Evolutionary conservation across 2,329 filamentous ascomycete species (phyloP).

Genomic region (Exophiala aquamarina): DNA sequence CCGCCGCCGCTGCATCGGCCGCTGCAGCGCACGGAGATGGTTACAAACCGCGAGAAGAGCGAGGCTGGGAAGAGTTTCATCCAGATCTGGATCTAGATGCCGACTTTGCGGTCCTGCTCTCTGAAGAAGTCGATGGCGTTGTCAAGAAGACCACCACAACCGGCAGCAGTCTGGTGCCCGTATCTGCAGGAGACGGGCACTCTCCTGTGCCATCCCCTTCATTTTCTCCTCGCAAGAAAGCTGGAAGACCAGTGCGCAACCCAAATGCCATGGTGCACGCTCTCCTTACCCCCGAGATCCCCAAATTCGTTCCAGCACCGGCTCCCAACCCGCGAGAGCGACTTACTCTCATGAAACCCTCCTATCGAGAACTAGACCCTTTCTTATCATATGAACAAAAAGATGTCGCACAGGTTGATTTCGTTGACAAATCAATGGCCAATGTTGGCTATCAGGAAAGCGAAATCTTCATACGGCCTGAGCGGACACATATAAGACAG

Average conservation of each 20-base stretch:
- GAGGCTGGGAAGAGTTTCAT: constrained; percentile 97
- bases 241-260: constrained; percentile 65
- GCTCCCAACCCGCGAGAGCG: constrained; percentile 51
- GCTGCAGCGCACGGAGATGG: constrained; percentile 89
- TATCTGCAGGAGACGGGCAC: constrained; percentile 5
- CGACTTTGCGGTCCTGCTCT: constrained; percentile 73
- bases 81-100: constrained; percentile 88
- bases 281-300: constrained; percentile 59
- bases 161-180: no score
- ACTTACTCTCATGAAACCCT: constrained; percentile 50
- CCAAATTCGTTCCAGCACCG: constrained; percentile 48
- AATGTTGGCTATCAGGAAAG: constrained; percentile 95
- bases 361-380: constrained; percentile 47
- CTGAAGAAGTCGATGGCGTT: constrained; percentile 81
- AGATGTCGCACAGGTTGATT: constrained; percentile 79
- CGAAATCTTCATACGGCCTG: constrained; percentile 79
- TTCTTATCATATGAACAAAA: constrained; percentile 68
- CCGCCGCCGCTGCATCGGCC: constrained; percentile 80
- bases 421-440: constrained; percentile 95
- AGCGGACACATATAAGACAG: constrained; percentile 66
- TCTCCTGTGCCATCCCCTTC: constrained; percentile 90
- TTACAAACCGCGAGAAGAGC: constrained; percentile 95
- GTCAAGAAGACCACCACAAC: no score
- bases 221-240: constrained; percentile 68
- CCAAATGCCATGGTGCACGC: constrained; percentile 61